Percentiles rank a stretch among this genome's conserved stretches.
These are phyloP conservation scores for Penicillium chermesinum DNA, from an alignment of 495 filamentous ascomycete species.

Conservation along the genomic window DNA sequence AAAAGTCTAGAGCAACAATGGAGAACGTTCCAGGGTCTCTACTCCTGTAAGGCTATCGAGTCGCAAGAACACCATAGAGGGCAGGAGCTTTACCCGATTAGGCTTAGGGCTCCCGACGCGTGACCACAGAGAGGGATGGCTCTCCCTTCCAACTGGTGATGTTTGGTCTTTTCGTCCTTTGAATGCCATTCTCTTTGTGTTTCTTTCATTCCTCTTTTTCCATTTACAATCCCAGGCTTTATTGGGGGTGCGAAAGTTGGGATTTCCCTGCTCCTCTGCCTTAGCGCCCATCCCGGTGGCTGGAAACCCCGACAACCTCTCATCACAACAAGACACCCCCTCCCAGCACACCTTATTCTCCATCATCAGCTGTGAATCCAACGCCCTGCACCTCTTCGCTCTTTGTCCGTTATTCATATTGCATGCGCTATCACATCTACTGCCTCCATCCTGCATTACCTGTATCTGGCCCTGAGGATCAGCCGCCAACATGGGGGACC, in stretches of 20 bases:
- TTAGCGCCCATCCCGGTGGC: background rate
- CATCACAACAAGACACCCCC: background rate
- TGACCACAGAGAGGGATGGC: conserved; percentile 31
- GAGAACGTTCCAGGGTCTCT: no score
- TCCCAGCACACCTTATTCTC: background rate
- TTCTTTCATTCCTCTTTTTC: background rate
- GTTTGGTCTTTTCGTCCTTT: conserved; percentile 16
- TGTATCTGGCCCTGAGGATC: conserved; percentile 12
- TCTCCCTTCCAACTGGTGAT: conserved; percentile 13
- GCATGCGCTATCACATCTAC: conserved; percentile 9
- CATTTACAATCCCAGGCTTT: background rate
- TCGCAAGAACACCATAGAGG: background rate
- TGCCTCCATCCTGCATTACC: conserved; percentile 5
- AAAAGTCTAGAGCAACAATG: no score
- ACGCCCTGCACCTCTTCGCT: background rate
- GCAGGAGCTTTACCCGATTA: conserved; percentile 6
- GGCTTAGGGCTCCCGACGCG: conserved; percentile 43
- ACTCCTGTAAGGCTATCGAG: background rate
- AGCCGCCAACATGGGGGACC: conserved; percentile 21
- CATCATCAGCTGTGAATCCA: background rate
- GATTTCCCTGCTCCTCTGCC: background rate
- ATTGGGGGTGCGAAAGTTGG: background rate
- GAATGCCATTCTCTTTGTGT: conserved; percentile 23
- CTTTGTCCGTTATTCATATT: background rate
- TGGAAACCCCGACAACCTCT: background rate